Evolutionary conservation across 2,329 filamentous ascomycete species (phyloP).

Genomic region (Xylaria sp.): DNA sequence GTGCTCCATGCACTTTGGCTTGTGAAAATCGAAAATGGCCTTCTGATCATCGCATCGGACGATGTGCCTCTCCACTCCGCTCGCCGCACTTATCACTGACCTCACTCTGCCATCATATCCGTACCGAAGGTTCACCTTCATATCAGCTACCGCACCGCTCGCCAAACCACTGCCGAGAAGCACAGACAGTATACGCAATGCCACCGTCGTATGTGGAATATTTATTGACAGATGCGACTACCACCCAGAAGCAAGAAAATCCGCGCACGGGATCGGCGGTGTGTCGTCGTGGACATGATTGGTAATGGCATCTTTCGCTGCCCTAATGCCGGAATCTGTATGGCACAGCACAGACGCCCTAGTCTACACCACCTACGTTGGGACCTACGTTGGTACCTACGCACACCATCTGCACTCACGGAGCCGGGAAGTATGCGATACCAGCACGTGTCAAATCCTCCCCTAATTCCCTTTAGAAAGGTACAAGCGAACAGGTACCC

Average conservation of each 20-base stretch:
- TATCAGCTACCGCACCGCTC: not conserved
- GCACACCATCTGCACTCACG: too few relatives aligned
- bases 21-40: slow-evolving; percentile 26
- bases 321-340: too few relatives aligned
- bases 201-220: too few relatives aligned
- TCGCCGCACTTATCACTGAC: not conserved
- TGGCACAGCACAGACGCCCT: too few relatives aligned
- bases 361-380: too few relatives aligned
- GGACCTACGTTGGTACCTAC: too few relatives aligned
- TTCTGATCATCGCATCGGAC: not conserved
- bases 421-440: not conserved
- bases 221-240: slow-evolving; percentile 1
- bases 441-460: slow-evolving; percentile 39
- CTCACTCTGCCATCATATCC: not conserved
- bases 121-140: not conserved
- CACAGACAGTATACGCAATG: not conserved
- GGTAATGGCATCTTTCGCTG: not conserved
- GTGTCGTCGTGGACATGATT: not conserved
- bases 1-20: slow-evolving; percentile 16
- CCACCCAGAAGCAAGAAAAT: not conserved
- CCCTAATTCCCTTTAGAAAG: slow-evolving; percentile 1
- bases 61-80: not conserved
- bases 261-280: not conserved
- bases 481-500: not conserved
- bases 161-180: not conserved